These are phyloP conservation scores for Scedosporium boydii DNA, from an alignment of 2,329 filamentous ascomycete species.

Conservation along the genomic window DNA sequence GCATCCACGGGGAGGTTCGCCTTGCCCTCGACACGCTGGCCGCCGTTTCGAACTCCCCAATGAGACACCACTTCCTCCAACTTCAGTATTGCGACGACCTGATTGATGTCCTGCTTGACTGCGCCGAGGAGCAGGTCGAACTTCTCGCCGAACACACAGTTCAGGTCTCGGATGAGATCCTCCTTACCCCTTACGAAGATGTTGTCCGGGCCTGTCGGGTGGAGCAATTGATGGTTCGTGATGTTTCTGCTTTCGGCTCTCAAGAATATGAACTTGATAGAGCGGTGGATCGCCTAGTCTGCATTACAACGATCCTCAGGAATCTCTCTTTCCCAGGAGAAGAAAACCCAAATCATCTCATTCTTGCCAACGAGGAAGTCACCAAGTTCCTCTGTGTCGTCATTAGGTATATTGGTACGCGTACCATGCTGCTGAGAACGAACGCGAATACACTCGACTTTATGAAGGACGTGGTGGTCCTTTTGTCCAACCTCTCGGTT, in stretches of 20 bases:
- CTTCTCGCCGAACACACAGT: slow-evolving; percentile 73
- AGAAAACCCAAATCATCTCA: slow-evolving; percentile 54
- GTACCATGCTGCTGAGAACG: slow-evolving; percentile 74
- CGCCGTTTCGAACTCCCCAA: slow-evolving; percentile 52
- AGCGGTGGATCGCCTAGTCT: slow-evolving; percentile 78
- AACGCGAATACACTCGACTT: slow-evolving; percentile 85
- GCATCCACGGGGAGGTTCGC: slow-evolving; percentile 81
- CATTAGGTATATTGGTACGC: slow-evolving; percentile 80
- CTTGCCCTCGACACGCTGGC: slow-evolving; percentile 78
- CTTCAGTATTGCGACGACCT: slow-evolving; percentile 77
- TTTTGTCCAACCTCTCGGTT: slow-evolving; percentile 81
- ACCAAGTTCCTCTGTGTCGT: slow-evolving; percentile 76
- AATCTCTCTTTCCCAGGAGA: slow-evolving; percentile 77
- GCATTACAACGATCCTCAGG: slow-evolving; percentile 82
- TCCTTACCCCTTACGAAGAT: slow-evolving; percentile 80
- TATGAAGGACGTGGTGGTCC: slow-evolving; percentile 88
- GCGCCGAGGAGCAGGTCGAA: slow-evolving; percentile 81
- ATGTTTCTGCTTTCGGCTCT: slow-evolving; percentile 65
- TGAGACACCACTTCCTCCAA: slow-evolving; percentile 54
- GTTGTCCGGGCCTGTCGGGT: slow-evolving; percentile 67
- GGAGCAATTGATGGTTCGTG: slow-evolving; percentile 64
- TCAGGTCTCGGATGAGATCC: slow-evolving; percentile 79
- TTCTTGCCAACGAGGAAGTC: slow-evolving; percentile 66
- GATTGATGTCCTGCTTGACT: slow-evolving; percentile 79
- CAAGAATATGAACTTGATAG: slow-evolving; percentile 73